Evolutionary conservation across 176 grass and related monocot species (phyloP).

Genomic region (Rhipidocladum racemiflorum): DNA sequence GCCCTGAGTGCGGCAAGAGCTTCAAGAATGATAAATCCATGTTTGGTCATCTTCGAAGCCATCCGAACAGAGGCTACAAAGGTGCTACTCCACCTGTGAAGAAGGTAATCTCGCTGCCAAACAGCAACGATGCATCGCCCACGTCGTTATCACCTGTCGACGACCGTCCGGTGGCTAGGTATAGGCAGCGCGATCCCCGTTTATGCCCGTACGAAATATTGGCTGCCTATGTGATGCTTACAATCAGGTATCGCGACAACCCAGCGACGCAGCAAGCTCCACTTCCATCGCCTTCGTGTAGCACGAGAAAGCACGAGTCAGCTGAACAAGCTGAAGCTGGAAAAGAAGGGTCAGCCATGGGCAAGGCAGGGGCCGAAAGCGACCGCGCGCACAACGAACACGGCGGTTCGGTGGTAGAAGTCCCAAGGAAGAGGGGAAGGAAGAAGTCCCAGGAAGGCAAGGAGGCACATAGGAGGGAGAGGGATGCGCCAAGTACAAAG

Average conservation of each 20-base stretch:
- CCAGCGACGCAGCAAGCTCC: background rate
- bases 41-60: slow-evolving; percentile 44
- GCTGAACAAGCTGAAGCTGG: background rate
- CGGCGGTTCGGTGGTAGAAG: background rate
- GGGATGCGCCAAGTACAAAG: background rate
- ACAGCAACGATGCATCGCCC: background rate
- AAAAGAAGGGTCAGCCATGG: background rate
- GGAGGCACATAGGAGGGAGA: background rate
- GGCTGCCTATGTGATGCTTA: background rate
- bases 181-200: background rate
- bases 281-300: background rate
- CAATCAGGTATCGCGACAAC: background rate
- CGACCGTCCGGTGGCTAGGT: background rate
- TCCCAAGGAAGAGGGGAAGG: background rate
- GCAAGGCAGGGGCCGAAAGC: background rate
- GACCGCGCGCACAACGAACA: background rate
- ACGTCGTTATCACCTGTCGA: background rate
- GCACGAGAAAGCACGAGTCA: background rate
- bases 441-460: background rate
- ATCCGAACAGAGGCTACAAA: slow-evolving; percentile 34
- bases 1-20: slow-evolving; percentile 25
- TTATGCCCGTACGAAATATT: background rate
- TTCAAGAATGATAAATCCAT: slow-evolving; percentile 50
- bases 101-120: background rate
- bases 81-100: slow-evolving; percentile 11